Conservation (phyloP, 176 grass and related monocot genomes). For the Lolium perenne region DNA sequence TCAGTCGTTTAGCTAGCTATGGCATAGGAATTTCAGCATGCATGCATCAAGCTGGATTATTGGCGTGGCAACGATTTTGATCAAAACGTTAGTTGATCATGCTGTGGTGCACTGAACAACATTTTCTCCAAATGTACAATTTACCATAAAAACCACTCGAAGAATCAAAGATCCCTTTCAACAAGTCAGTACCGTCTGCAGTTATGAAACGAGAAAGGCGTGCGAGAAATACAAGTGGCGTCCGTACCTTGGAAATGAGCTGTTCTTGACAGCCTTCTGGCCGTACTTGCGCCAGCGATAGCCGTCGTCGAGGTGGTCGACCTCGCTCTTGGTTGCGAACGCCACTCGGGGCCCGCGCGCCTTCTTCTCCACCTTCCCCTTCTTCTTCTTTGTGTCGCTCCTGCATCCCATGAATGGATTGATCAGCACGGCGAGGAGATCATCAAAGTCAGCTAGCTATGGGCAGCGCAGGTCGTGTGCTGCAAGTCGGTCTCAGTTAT, state of each 20-base stretch:
- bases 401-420: background rate
- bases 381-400: constrained; percentile 21
- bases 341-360: constrained; percentile 40
- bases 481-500: too few relatives aligned
- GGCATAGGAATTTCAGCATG: background rate
- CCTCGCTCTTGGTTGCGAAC: constrained; percentile 70
- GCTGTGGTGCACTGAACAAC: background rate
- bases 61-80: too few relatives aligned
- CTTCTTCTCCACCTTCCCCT: constrained; percentile 55
- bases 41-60: background rate
- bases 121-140: background rate
- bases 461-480: too few relatives aligned
- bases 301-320: constrained; percentile 94
- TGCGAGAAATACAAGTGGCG: background rate
- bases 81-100: background rate
- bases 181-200: background rate
- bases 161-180: background rate
- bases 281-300: constrained; percentile 98
- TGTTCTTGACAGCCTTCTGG: constrained; percentile 96
- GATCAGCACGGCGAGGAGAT: background rate
- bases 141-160: background rate
- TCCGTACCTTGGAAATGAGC: constrained; percentile 77
- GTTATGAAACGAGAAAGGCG: background rate
- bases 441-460: too few relatives aligned
- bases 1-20: background rate